Percentiles rank a stretch among this genome's conserved stretches.
These are phyloP conservation scores for Malassezia psittaci DNA, from an alignment of 1,284 basidiomycete species.

Conservation along the genomic window DNA sequence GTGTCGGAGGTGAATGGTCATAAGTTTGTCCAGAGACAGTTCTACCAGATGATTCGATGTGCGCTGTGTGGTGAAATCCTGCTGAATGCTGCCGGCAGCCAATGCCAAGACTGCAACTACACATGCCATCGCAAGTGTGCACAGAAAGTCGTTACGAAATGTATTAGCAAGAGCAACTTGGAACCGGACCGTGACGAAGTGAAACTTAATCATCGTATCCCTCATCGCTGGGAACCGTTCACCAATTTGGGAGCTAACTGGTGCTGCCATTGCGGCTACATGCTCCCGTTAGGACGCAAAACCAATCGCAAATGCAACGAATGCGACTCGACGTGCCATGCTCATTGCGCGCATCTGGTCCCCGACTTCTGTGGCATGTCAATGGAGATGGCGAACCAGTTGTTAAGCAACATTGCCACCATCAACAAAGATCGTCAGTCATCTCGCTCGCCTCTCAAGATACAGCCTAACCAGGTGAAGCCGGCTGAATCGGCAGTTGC, in stretches of 20 bases:
- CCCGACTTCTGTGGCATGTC: constrained; percentile 99
- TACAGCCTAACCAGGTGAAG: background rate
- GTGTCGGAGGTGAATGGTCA: constrained; percentile 99
- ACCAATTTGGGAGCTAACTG: constrained; percentile 97
- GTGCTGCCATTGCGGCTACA: constrained; percentile 95
- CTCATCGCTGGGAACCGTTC: constrained; percentile 92
- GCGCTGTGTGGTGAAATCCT: constrained; percentile 96
- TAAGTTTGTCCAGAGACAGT: constrained; percentile 92
- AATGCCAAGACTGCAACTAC: constrained; percentile 98
- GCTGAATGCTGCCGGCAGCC: constrained; percentile 91
- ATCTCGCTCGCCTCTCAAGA: constrained; percentile 24
- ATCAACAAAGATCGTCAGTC: constrained; percentile 51
- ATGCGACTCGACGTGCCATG: constrained; percentile 92
- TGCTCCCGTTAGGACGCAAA: constrained; percentile 92
- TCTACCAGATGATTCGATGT: constrained; percentile 91
- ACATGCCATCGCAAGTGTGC: constrained; percentile 94
- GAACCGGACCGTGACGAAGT: constrained; percentile 86
- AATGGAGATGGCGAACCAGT: constrained; percentile 94
- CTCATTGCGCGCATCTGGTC: constrained; percentile 92
- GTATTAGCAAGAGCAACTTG: constrained; percentile 90
- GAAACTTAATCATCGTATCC: constrained; percentile 98
- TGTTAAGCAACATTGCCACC: constrained; percentile 73
- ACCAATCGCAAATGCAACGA: constrained; percentile 91
- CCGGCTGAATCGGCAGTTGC: constrained; percentile 19
- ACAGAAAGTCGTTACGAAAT: constrained; percentile 99